phyloP scores from a whole-genome alignment of 2,329 filamentous ascomycete genomes.

The Apiospora pterosperma region DNA sequence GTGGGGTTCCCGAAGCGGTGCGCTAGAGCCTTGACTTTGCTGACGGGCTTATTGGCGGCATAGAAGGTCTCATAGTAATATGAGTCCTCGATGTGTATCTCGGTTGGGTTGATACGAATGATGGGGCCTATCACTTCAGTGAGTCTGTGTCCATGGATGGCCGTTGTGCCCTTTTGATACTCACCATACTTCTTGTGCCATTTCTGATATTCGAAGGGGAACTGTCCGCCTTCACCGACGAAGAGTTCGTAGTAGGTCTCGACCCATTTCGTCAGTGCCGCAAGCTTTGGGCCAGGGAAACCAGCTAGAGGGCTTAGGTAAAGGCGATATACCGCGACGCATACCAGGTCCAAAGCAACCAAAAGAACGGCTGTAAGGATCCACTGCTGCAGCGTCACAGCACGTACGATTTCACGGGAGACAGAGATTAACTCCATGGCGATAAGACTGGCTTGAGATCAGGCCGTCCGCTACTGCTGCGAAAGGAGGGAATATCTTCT shows the following conservation, averaged over 20 bases:
- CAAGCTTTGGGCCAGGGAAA: not conserved
- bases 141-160: no score
- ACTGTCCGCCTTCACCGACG: not conserved
- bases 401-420: no score
- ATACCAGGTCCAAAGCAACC: no score
- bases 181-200: not conserved
- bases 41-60: slow-evolving; percentile 5
- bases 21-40: slow-evolving; percentile 6
- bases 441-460: no score
- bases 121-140: slow-evolving; percentile 10
- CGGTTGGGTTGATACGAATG: slow-evolving; percentile 10
- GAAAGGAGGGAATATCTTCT: no score
- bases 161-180: no score
- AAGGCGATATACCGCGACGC: not conserved
- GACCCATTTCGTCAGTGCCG: not conserved
- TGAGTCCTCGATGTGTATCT: slow-evolving; percentile 8
- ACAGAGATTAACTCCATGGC: no score
- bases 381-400: no score
- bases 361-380: no score
- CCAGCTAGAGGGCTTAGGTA: not conserved
- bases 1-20: not conserved
- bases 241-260: not conserved
- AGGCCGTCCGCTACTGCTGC: no score
- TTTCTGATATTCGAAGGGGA: not conserved
- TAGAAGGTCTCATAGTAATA: slow-evolving; percentile 8